Base-by-base conservation (phyloP, 106 monocot genomes). In the Allium cepa region DNA sequence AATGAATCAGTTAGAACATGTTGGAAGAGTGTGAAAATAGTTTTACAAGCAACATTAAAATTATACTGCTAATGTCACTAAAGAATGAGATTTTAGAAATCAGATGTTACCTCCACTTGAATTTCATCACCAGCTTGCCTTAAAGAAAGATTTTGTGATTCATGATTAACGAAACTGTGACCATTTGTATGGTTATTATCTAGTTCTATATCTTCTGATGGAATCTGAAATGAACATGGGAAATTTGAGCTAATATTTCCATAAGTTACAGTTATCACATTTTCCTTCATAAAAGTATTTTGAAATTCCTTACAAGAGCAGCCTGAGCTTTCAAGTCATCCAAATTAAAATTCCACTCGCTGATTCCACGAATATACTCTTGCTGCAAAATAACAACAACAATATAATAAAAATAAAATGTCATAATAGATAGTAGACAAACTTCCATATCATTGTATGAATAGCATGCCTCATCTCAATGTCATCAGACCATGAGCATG, bases 271-370 rank as follows among this genome's bases (percentile, higher is more conserved):
- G 22, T 22, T 22, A 22, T 22, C 22, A 22, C 22, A 22, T 22
- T 22, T 22, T 22, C 22, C 22, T 22, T 36, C 36, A 36, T 36
- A 36, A 1, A 36, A 36, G 5, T 3, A 66, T 51, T 59, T 22
- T 17, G 15, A 36, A 50, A 15, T 49, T 82, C 66, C 82, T 79
- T 87, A 97, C 97, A 61, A 87, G 82, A 7, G 97, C 89, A 72
- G 89, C 89, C 68, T 92, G 86, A 75, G 74, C 60, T 86, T 90
- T 97, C 79, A 97, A 79, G 53, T 97, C 97, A 51, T 97, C 87
- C 27, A 97, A 59, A 76, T 97, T 88, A 71, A 97, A 97, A 71
- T 97, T 97, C 97, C 92, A 97, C 17, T 74, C 89, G 75, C 97
- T 97, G 59, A 97, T 89, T 73, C 97, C 97, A 51, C 77, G 73